Conservation (phyloP, 176 grass and related monocot genomes). For the Carex myosuroides region DNA sequence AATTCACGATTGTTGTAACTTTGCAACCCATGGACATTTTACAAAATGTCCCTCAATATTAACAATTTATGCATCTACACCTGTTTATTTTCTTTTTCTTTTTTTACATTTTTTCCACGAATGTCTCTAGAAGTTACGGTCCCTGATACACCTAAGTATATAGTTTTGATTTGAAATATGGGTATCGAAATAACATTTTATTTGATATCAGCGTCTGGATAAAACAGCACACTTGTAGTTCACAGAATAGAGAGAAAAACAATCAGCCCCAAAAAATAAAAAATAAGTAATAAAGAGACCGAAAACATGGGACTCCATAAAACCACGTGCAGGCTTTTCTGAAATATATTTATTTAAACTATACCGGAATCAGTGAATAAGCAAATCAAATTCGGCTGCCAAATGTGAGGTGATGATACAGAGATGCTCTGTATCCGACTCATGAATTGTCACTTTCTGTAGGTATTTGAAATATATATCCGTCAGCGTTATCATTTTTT, state of each 20-base stretch:
- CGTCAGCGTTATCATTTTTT: not conserved
- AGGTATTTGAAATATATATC: not conserved
- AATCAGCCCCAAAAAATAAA: not conserved
- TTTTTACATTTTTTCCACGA: not conserved
- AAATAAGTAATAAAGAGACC: not conserved
- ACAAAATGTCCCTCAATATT: not conserved
- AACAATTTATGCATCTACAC: not conserved
- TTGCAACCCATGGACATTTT: not conserved
- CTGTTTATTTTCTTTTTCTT: not conserved
- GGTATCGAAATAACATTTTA: not conserved
- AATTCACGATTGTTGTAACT: not conserved
- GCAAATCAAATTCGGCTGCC: not conserved
- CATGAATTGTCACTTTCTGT: constrained; percentile 13
- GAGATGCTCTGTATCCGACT: constrained; percentile 18
- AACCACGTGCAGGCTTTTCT: not conserved
- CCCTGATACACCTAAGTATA: not conserved
- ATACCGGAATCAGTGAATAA: not conserved
- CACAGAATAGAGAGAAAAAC: not conserved
- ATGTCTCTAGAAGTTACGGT: not conserved
- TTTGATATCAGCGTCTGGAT: not conserved
- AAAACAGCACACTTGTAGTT: not conserved
- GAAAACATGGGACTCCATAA: not conserved
- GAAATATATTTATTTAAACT: not conserved
- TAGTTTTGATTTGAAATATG: not conserved
- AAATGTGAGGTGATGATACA: constrained; percentile 1